Percentiles rank a stretch among this genome's conserved stretches.
These are phyloP conservation scores for Neonectria faginata DNA, from an alignment of 2,329 filamentous ascomycete species.

Conservation along the genomic window DNA sequence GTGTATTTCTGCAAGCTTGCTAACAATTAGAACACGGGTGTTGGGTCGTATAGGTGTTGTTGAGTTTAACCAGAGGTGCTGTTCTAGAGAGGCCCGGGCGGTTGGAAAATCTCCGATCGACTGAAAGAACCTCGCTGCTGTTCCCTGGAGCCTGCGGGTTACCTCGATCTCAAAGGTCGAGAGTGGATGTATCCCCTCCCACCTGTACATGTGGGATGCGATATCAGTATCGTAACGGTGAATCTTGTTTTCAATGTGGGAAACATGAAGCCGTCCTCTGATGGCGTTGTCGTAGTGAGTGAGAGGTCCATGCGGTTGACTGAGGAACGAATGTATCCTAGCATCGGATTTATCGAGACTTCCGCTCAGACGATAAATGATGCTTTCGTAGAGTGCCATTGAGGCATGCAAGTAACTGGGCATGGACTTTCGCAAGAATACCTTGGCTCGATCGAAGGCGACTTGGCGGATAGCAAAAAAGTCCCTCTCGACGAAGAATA, in stretches of 20 bases:
- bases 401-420: conserved; percentile 50
- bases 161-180: conserved; percentile 51
- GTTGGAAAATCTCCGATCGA: conserved; percentile 49
- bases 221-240: conserved; percentile 48
- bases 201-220: conserved; percentile 47
- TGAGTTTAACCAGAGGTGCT: conserved; percentile 44
- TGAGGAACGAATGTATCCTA: conserved; percentile 42
- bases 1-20: conserved; percentile 46
- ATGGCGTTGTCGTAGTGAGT: conserved; percentile 47
- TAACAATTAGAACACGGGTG: conserved; percentile 43
- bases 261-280: conserved; percentile 49
- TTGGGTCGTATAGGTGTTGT: conserved; percentile 44
- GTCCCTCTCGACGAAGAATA: conserved; percentile 50
- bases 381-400: conserved; percentile 48
- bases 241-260: conserved; percentile 51
- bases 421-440: conserved; percentile 45
- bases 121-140: conserved; percentile 49
- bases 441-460: conserved; percentile 43
- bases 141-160: conserved; percentile 49
- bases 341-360: conserved; percentile 44
- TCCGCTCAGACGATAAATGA: conserved; percentile 45
- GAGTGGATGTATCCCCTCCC: conserved; percentile 46
- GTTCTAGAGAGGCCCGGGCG: conserved; percentile 47
- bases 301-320: conserved; percentile 19
- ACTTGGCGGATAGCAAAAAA: conserved; percentile 39